phyloP scores from a whole-genome alignment of 345 rosid species.

The Citrus sp. region DNA sequence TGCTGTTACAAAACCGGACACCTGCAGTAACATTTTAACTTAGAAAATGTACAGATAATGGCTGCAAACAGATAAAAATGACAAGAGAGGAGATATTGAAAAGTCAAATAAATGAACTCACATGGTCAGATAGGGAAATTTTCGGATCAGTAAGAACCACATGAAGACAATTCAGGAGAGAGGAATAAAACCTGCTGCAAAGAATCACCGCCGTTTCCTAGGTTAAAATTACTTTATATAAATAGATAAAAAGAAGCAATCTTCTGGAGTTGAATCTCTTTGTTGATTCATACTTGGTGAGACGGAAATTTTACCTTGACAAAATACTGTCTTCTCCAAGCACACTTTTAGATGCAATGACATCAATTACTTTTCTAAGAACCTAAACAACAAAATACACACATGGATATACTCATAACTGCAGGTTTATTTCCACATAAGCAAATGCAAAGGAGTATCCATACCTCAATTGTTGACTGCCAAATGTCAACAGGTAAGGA shows the following conservation, averaged over 20 bases:
- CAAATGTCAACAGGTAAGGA: constrained; percentile 52
- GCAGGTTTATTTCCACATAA: not conserved
- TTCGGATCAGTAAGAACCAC: constrained; percentile 63
- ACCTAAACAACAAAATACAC: constrained; percentile 41
- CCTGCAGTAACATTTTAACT: constrained; percentile 39
- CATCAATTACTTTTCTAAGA: constrained; percentile 78
- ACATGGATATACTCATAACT: constrained; percentile 11
- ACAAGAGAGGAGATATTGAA: constrained; percentile 4
- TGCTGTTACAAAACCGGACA: constrained; percentile 76
- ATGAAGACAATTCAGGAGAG: constrained; percentile 80
- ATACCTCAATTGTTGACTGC: constrained; percentile 70
- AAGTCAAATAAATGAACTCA: constrained; percentile 34
- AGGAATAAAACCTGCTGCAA: constrained; percentile 66
- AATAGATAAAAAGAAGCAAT: not conserved
- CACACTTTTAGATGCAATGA: constrained; percentile 52
- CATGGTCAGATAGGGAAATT: constrained; percentile 75
- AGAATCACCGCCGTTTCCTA: not conserved
- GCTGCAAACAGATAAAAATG: not conserved
- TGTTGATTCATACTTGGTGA: not conserved
- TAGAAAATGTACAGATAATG: constrained; percentile 9
- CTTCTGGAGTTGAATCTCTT: not conserved
- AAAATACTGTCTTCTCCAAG: constrained; percentile 54
- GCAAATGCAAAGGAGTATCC: constrained; percentile 2
- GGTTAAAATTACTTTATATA: not conserved
- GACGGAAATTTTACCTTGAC: constrained; percentile 50